Evolutionary conservation across 2,329 filamentous ascomycete species (phyloP).

Genomic region (Pseudonectria foliicola): DNA sequence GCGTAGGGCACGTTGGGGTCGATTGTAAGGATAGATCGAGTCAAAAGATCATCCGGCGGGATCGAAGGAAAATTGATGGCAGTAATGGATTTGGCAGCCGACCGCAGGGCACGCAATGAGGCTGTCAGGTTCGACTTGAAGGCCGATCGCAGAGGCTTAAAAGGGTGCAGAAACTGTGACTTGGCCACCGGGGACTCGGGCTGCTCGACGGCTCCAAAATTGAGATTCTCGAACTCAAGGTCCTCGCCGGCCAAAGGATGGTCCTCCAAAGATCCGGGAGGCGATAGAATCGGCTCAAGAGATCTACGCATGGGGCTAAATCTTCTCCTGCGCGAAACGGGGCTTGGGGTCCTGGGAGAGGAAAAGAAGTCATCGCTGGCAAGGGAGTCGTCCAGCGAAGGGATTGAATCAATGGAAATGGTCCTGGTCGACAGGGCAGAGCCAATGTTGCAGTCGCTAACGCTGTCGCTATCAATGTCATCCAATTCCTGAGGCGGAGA

Average conservation of each 20-base stretch:
- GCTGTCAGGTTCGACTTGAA: slow-evolving; percentile 66
- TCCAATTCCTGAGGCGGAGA: slow-evolving; percentile 52
- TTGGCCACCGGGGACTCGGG: slow-evolving; percentile 26
- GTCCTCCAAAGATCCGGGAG: slow-evolving; percentile 42
- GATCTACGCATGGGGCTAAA: slow-evolving; percentile 39
- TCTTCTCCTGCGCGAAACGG: slow-evolving; percentile 23
- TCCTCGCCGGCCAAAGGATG: slow-evolving; percentile 40
- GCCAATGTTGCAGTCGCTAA: slow-evolving; percentile 46
- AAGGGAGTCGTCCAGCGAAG: slow-evolving; percentile 50
- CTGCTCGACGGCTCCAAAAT: slow-evolving; percentile 41
- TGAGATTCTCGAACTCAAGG: slow-evolving; percentile 33
- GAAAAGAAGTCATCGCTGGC: slow-evolving; percentile 43
- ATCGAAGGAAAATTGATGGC: slow-evolving; percentile 56
- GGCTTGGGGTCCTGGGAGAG: slow-evolving; percentile 35
- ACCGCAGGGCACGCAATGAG: slow-evolving; percentile 56
- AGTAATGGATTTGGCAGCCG: slow-evolving; percentile 57
- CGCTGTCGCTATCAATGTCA: slow-evolving; percentile 37
- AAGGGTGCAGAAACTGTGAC: slow-evolving; percentile 29
- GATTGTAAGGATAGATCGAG: slow-evolving; percentile 60
- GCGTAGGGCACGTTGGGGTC: slow-evolving; percentile 60
- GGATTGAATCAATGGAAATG: slow-evolving; percentile 53
- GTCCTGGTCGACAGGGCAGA: slow-evolving; percentile 48
- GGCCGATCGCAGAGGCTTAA: slow-evolving; percentile 46
- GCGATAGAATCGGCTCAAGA: slow-evolving; percentile 49
- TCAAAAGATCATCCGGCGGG: slow-evolving; percentile 59